Evolutionary conservation across 106 monocot genomes (phyloP).

Genomic region (Platanthera guangdongensis): DNA sequence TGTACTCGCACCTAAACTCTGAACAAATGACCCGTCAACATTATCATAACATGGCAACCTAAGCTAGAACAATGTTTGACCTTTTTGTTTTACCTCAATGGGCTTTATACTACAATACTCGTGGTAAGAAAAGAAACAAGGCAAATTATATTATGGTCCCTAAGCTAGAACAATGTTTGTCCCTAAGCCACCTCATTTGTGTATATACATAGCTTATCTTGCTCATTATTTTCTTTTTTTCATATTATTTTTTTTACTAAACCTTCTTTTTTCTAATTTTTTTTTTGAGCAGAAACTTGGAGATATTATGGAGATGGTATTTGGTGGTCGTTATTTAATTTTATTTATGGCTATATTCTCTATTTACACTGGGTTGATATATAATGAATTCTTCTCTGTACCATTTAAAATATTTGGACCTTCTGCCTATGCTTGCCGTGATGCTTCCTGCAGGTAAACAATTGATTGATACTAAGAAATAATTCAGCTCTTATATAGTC

Average conservation of each 20-base stretch:
- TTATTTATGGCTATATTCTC: slow-evolving; percentile 93
- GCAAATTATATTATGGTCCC: neutral
- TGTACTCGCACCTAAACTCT: no score
- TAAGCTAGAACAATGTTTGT: neutral
- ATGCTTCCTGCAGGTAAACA: slow-evolving; percentile 83
- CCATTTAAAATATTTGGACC: slow-evolving; percentile 87
- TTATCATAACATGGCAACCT: no score
- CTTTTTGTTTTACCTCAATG: no score
- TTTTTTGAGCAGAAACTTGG: slow-evolving; percentile 70
- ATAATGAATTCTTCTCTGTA: slow-evolving; percentile 97
- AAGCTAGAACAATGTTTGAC: no score
- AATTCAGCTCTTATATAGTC: neutral
- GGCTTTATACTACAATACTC: neutral
- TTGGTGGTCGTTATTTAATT: slow-evolving; percentile 94
- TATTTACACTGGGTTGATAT: slow-evolving; percentile 94
- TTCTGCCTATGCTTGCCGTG: slow-evolving; percentile 93
- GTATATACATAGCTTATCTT: neutral
- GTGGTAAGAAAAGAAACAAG: neutral
- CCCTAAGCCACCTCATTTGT: neutral
- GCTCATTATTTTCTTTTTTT: neutral
- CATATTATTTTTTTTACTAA: neutral
- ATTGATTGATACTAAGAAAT: neutral
- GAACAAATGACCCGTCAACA: no score
- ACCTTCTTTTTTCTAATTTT: neutral
- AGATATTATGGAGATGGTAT: slow-evolving; percentile 97